Conservation (phyloP, 768 basidiomycete genomes). For the Podaxis carcinomalis region DNA sequence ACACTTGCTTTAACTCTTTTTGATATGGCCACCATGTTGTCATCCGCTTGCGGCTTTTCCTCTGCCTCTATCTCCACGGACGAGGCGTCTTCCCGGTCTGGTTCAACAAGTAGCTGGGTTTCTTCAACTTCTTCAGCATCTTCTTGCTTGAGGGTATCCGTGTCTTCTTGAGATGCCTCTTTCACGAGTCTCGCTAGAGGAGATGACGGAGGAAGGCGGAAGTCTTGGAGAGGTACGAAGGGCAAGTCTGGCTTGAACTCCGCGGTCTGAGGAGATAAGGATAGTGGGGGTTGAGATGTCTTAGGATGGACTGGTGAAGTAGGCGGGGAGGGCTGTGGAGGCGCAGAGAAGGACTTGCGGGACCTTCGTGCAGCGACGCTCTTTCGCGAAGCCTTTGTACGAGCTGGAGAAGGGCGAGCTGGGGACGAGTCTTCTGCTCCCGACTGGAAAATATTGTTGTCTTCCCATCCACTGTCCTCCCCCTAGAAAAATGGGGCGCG, state of each 20-base stretch:
- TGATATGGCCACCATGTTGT: slow-evolving; percentile 24
- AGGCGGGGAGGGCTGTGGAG: slow-evolving; percentile 45
- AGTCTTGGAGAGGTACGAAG: slow-evolving; percentile 1
- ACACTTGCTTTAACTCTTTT: slow-evolving; percentile 34
- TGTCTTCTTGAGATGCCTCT: slow-evolving; percentile 4
- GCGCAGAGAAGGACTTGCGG: slow-evolving; percentile 71
- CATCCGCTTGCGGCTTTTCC: slow-evolving; percentile 8
- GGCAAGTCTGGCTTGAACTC: slow-evolving; percentile 19
- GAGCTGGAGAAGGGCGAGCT: slow-evolving; percentile 52
- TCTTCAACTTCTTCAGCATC: slow-evolving; percentile 2
- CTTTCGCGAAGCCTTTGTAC: slow-evolving; percentile 37
- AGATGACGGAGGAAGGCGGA: neutral
- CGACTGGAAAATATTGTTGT: slow-evolving; percentile 87
- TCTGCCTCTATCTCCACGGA: slow-evolving; percentile 6
- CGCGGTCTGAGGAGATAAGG: slow-evolving; percentile 20
- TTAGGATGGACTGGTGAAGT: slow-evolving; percentile 36
- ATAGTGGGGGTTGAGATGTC: slow-evolving; percentile 30
- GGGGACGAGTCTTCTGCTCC: slow-evolving; percentile 89
- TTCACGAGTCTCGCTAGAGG: slow-evolving; percentile 1
- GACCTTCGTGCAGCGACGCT: slow-evolving; percentile 42
- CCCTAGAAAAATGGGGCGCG: slow-evolving; percentile 19
- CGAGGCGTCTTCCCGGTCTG: slow-evolving; percentile 5
- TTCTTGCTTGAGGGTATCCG: slow-evolving; percentile 14
- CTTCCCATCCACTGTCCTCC: slow-evolving; percentile 86
- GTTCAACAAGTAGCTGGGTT: slow-evolving; percentile 7